Evolutionary conservation across 495 filamentous ascomycete genomes (phyloP), one percentile per base, ranked within the genome.

Genomic region (Corynascus novoguineensis): DNA sequence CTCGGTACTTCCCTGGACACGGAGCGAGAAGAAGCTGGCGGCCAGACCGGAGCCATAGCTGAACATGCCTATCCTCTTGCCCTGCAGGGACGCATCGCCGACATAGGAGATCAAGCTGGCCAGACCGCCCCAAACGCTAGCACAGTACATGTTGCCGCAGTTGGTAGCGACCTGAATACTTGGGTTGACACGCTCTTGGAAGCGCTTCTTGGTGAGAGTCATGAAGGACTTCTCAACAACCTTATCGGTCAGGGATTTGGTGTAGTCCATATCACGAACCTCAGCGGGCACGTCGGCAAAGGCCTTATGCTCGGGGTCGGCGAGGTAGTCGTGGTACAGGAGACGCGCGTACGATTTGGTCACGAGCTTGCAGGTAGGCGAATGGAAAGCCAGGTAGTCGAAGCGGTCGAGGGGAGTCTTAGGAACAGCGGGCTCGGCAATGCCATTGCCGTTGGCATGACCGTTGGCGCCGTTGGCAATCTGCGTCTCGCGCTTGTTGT

Each of bases 121-220:
- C 42, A 98, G 79, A 53, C 89, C 90, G 56, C 84, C 85, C 78
- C 91, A 98, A 62, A 98, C 88, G 69, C 89, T 96, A 48, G 87
- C 93, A 65, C 87, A 92, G 78, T 98, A 98, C 95, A 97, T 98
- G 82, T 98, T 98, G 73, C 93, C 95, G 73, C 91, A 96, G 77
- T 90, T 86, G 41, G 91, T 97, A 34, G 93, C 87, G 22, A 95
- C 87, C 69, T 95, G 78, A 68, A 93, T 87, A 66, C 80, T 75
- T 35, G 95, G 91, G 69, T 86, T 78, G 55, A 98, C 88, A 71
- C 91, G 88, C 73, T 90, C 84, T 61, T 85, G 83, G 78, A 91
- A 97, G 55, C 85, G 86, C 84, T 97, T 97, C 87, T 98, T 98
- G 68, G 89, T 85, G 59, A 97, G 82, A 48, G 68, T 85, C 87